Conservation (phyloP, 116 monocot species). For the Zostera marina region DNA sequence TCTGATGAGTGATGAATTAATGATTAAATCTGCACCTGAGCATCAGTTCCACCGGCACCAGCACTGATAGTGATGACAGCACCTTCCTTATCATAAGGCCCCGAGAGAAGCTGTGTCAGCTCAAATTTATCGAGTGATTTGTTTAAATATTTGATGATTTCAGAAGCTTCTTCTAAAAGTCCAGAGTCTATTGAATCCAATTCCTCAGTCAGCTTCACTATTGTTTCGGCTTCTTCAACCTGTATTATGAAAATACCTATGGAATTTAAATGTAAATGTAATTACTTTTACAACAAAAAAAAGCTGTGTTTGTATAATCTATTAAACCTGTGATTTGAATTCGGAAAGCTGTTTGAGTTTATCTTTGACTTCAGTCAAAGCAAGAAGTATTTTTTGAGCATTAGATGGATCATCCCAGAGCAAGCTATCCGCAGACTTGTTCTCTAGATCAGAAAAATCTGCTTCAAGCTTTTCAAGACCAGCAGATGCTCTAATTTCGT, state of each 20-base stretch:
- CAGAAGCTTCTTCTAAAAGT: conserved; percentile 81
- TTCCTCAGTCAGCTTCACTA: conserved; percentile 76
- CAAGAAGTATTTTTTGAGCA: conserved; percentile 66
- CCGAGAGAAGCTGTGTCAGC: conserved; percentile 82
- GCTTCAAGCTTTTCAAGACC: conserved; percentile 62
- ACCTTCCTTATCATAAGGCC: conserved; percentile 96
- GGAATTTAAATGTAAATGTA: not conserved
- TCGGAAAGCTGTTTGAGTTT: conserved; percentile 71
- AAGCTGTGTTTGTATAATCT: not conserved
- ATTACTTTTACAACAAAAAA: not conserved
- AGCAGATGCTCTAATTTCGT: conserved; percentile 63
- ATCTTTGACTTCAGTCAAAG: conserved; percentile 81
- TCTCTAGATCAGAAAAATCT: conserved; percentile 56
- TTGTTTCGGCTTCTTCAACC: conserved; percentile 96
- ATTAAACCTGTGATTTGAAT: conserved; percentile 64
- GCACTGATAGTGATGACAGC: conserved; percentile 80
- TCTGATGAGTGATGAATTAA: not conserved
- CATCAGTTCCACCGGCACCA: conserved; percentile 98
- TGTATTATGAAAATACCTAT: conserved; percentile 8
- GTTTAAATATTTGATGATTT: conserved; percentile 49
- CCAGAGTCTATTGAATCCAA: conserved; percentile 67
- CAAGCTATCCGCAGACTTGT: conserved; percentile 66
- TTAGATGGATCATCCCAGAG: conserved; percentile 84
- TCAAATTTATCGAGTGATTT: conserved; percentile 72
- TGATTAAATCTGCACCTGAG: conserved; percentile 44